Evolutionary conservation across 148 eudicot genomes (phyloP), one percentile per base, ranked within the genome.

Genomic region (Agrostemma githago): DNA sequence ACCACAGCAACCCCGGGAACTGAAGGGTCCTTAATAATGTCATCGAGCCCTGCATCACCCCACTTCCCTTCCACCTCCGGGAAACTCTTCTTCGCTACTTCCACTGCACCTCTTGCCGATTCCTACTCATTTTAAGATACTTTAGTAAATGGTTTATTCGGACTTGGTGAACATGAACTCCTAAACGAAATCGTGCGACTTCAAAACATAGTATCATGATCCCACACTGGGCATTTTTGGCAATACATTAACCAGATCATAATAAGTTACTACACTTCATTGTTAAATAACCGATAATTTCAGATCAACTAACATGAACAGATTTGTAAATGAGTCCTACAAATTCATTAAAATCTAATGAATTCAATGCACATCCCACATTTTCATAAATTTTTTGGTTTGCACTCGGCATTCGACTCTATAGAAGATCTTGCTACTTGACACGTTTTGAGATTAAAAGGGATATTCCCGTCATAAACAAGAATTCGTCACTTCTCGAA

Each of bases 41-140:
- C 90, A 64, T 89, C 86, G 76, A 93, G 87, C 5, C 97, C 98
- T n/a, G 26, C 77, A 62, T 93, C 95, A 17, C 97, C 98, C 91
- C 89, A 93, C 71, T 88, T 93, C 51, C 79, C 77, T 74, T 91
- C 91, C 15, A 93, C 97, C 48, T 83, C 85, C 14, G 90, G 90
- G 68, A 93, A 93, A 39, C 62, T 59, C 83, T 89, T 87, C 43
- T 63, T 61, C 66, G 97, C 98, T 65, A 88, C 70, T 70, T 88
- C 93, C 78, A 87, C 92, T 72, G 98, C 96, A 65, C 84, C 85
- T 81, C 74, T 84, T 26, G 98, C 92, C 17, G 98, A 92, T 74
- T 90, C 90, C 98, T 94, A 75, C n/a, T 19, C 40, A 78, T 21
- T 66, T 66, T 7, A 76, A 19, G 40, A 61, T 42, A 8, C 64